These are phyloP conservation scores for Yarrowia bubula DNA, from an alignment of 805 yeast species.

Conservation along the genomic window DNA sequence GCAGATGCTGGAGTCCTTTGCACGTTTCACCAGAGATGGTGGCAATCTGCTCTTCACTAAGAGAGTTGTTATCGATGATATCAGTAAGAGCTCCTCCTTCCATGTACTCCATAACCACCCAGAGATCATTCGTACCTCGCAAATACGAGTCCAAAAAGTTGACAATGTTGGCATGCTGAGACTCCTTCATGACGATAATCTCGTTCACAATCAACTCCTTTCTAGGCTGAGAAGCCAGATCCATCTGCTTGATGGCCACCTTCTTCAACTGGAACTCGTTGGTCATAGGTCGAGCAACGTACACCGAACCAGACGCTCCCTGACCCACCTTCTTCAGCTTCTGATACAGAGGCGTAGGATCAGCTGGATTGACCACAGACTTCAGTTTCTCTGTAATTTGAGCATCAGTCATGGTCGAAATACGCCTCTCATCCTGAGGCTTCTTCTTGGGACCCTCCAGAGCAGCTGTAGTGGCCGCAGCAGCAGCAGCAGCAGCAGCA, in stretches of 20 bases:
- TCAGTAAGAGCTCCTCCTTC: conserved; percentile 98
- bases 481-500: conserved; percentile 46
- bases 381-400: conserved; percentile 79
- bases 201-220: conserved; percentile 94
- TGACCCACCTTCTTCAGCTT: conserved; percentile 83
- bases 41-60: conserved; percentile 87
- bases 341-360: conserved; percentile 68
- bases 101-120: conserved; percentile 99
- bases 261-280: conserved; percentile 38
- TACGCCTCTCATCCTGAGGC: conserved; percentile 51
- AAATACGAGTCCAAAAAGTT: conserved; percentile 86
- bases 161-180: conserved; percentile 87
- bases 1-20: conserved; percentile 87
- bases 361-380: conserved; percentile 75
- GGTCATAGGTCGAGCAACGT: conserved; percentile 67
- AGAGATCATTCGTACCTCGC: conserved; percentile 57
- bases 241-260: conserved; percentile 97
- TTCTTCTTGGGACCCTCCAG: conserved; percentile 29
- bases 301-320: conserved; percentile 98
- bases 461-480: conserved; percentile 36
- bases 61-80: conserved; percentile 81
- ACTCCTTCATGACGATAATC: conserved; percentile 91
- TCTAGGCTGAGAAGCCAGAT: conserved; percentile 89
- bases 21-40: conserved; percentile 87
- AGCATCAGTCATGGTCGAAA: conserved; percentile 72